A percentile compares a stretch with the other conserved stretches of the same genome.
Conservation (phyloP, 768 basidiomycete genomes). For the Lyophyllum decastes region DNA sequence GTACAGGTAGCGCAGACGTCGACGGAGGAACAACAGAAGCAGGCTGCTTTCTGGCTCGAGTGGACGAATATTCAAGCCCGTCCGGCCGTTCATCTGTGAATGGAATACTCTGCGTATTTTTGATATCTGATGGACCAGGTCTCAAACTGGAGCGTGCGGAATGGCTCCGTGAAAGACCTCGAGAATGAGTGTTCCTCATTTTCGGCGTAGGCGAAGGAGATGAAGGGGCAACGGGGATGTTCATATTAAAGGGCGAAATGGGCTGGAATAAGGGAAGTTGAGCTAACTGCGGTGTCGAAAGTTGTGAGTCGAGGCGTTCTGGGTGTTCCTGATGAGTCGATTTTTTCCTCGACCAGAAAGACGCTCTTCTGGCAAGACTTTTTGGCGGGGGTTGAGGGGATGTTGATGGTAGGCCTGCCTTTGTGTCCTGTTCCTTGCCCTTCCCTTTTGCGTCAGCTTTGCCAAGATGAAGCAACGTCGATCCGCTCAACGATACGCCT, state of each 20-base stretch:
- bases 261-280: constrained; percentile 30
- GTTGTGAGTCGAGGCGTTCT: not conserved
- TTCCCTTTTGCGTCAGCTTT: constrained; percentile 45
- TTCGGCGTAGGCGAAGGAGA: constrained; percentile 34
- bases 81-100: not conserved
- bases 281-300: constrained; percentile 15
- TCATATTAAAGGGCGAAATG: constrained; percentile 26
- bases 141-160: constrained; percentile 28
- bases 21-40: not conserved
- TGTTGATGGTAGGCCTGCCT: constrained; percentile 7
- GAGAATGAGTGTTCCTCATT: constrained; percentile 16
- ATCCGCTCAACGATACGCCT: constrained; percentile 58
- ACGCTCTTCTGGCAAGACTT: constrained; percentile 54
- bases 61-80: not conserved
- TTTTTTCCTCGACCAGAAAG: constrained; percentile 68
- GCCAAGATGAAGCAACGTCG: constrained; percentile 37
- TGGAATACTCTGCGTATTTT: not conserved
- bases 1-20: constrained; percentile 14
- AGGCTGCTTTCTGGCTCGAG: not conserved
- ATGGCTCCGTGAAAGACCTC: constrained; percentile 44
- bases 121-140: constrained; percentile 11
- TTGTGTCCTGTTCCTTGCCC: constrained; percentile 38
- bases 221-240: constrained; percentile 27
- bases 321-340: constrained; percentile 20
- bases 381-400: constrained; percentile 34